Evolutionary conservation across 106 monocot genomes (phyloP).

Genomic region (Hemerocallis citrina): DNA sequence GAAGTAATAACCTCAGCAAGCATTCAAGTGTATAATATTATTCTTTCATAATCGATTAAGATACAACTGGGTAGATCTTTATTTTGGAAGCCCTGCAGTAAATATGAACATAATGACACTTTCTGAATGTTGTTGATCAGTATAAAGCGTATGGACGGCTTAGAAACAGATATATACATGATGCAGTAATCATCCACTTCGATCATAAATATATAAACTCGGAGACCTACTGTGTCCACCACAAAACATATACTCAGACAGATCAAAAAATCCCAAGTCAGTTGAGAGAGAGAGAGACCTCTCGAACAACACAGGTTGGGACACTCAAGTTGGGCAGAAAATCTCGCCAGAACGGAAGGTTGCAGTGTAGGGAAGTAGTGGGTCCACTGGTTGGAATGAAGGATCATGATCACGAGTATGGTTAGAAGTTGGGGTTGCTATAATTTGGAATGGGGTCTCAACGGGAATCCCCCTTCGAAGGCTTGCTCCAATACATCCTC

Average conservation of each 20-base stretch:
- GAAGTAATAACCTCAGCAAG: neutral
- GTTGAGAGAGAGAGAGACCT: neutral
- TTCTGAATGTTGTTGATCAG: neutral
- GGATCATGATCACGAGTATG: neutral
- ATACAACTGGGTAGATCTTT: neutral
- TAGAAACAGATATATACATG: neutral
- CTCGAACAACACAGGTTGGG: too few relatives aligned
- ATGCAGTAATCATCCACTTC: neutral
- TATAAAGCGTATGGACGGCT: neutral
- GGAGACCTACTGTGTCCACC: neutral
- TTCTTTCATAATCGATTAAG: neutral
- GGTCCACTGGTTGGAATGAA: neutral
- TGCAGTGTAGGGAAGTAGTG: neutral
- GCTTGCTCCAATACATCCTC: conserved; percentile 67
- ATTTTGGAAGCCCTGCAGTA: neutral
- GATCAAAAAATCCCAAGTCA: neutral
- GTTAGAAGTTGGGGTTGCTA: conserved; percentile 4
- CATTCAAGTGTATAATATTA: neutral
- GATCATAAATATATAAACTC: neutral
- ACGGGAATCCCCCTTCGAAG: conserved; percentile 58
- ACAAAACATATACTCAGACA: neutral
- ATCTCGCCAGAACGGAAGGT: neutral
- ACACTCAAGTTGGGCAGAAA: neutral
- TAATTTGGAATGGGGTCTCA: conserved; percentile 41
- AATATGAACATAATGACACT: neutral